A percentile compares a stretch with the other conserved stretches of the same genome.
phyloP scores from a whole-genome alignment of 1,284 basidiomycete species.

The Marasmius oreades region DNA sequence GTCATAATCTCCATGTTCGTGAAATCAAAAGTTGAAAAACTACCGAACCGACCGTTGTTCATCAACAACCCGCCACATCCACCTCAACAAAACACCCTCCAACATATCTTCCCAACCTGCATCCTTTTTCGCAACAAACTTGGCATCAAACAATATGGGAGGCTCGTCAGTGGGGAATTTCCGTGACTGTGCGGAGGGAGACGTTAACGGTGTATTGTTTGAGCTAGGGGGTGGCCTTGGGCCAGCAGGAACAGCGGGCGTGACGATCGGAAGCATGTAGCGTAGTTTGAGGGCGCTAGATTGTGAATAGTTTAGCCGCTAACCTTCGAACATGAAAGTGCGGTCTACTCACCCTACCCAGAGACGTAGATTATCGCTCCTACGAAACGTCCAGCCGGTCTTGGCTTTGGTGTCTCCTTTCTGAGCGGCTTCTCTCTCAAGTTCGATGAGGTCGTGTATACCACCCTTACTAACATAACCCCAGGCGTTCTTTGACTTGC shows the following conservation, averaged over 20 bases:
- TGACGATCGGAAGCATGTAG: constrained; percentile 67
- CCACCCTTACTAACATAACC: constrained; percentile 77
- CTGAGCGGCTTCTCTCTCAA: constrained; percentile 48
- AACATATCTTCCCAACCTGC: constrained; percentile 82
- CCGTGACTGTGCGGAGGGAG: constrained; percentile 21
- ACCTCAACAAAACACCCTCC: constrained; percentile 54
- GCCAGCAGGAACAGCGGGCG: constrained; percentile 38
- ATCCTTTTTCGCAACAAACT: constrained; percentile 66
- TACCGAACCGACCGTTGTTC: constrained; percentile 43
- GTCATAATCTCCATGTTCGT: no score
- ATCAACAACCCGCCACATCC: constrained; percentile 67
- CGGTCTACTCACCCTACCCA: constrained; percentile 70
- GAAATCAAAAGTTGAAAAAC: no score
- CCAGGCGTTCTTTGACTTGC: constrained; percentile 81
- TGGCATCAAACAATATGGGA: constrained; percentile 64
- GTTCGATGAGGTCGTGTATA: constrained; percentile 73
- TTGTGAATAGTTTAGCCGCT: background rate
- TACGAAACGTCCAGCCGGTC: constrained; percentile 75
- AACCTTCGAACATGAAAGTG: background rate
- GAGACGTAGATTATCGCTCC: constrained; percentile 77
- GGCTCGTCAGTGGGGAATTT: constrained; percentile 32
- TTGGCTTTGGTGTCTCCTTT: constrained; percentile 31
- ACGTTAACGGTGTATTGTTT: constrained; percentile 24
- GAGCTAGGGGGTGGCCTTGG: constrained; percentile 21
- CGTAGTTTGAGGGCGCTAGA: constrained; percentile 75